These are phyloP conservation scores for Allomyces macrogynus DNA, from an alignment of 192 early-diverging fungal genomes.

Conservation along the genomic window DNA sequence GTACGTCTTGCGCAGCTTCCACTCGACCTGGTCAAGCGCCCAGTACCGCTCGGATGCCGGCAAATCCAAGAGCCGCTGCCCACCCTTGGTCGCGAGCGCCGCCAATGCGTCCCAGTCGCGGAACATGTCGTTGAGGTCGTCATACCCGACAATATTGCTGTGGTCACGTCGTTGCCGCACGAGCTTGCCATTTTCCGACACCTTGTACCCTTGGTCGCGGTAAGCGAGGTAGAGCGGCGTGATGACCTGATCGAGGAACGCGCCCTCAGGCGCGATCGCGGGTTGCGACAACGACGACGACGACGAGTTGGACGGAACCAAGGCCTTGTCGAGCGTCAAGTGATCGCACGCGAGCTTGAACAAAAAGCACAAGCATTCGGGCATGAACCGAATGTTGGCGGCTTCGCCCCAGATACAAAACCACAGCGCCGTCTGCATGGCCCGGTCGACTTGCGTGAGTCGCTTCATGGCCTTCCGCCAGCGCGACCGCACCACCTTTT, in stretches of 20 bases:
- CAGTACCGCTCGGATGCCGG: constrained; percentile 39
- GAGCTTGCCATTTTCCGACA: constrained; percentile 9
- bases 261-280: constrained; percentile 38
- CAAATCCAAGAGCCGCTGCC: constrained; percentile 35
- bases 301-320: constrained; percentile 37
- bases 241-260: not conserved
- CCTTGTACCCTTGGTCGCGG: constrained; percentile 52
- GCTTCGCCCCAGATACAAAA: not conserved
- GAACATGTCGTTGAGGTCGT: not conserved
- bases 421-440: constrained; percentile 29
- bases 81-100: constrained; percentile 10
- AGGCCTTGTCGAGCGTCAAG: constrained; percentile 25
- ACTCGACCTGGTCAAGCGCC: constrained; percentile 22
- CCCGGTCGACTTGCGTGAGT: constrained; percentile 46
- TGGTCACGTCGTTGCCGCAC: constrained; percentile 10
- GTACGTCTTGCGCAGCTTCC: not conserved
- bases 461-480: constrained; percentile 51
- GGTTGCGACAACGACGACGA: too few relatives aligned
- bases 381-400: not conserved
- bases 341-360: constrained; percentile 15
- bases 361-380: not conserved
- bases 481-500: constrained; percentile 25
- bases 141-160: not conserved
- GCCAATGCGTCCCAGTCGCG: not conserved
- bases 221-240: constrained; percentile 20